Evolutionary conservation across 2,329 filamentous ascomycete genomes (phyloP).

Genomic region (Verticillium tricorpus): DNA sequence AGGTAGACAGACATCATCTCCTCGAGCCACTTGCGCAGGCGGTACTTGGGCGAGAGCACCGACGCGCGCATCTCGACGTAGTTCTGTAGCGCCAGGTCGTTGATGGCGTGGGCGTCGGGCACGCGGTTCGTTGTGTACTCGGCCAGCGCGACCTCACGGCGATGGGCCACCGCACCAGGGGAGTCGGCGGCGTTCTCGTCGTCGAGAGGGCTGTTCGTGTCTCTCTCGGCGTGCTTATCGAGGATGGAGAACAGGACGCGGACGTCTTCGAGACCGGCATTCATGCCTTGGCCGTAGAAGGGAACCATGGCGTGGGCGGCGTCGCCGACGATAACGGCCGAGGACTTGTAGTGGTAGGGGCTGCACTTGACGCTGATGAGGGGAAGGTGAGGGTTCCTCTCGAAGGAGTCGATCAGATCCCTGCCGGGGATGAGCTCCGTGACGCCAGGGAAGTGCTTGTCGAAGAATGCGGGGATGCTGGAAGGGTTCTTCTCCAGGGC

Average conservation of each 20-base stretch:
- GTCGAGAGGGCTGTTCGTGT: conserved; percentile 35
- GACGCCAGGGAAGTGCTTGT: conserved; percentile 81
- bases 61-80: conserved; percentile 91
- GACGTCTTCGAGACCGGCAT: conserved; percentile 92
- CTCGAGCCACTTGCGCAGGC: conserved; percentile 79
- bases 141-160: conserved; percentile 65
- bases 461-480: conserved; percentile 68
- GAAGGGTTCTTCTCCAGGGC: conserved; percentile 60
- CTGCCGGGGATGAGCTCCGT: conserved; percentile 63
- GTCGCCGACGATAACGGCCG: conserved; percentile 83
- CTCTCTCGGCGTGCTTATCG: conserved; percentile 56
- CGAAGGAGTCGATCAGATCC: conserved; percentile 71
- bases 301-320: conserved; percentile 97
- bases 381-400: conserved; percentile 80
- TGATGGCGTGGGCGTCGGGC: conserved; percentile 82
- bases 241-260: conserved; percentile 79
- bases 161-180: conserved; percentile 50
- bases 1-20: conserved; percentile 74
- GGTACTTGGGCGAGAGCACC: conserved; percentile 73
- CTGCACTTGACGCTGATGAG: conserved; percentile 90
- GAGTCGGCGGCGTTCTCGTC: conserved; percentile 32
- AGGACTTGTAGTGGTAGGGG: conserved; percentile 76
- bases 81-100: conserved; percentile 85
- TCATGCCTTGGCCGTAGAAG: conserved; percentile 98
- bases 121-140: conserved; percentile 72